phyloP scores from a whole-genome alignment of 106 monocot genomes.

The Iris macrosiphon region DNA sequence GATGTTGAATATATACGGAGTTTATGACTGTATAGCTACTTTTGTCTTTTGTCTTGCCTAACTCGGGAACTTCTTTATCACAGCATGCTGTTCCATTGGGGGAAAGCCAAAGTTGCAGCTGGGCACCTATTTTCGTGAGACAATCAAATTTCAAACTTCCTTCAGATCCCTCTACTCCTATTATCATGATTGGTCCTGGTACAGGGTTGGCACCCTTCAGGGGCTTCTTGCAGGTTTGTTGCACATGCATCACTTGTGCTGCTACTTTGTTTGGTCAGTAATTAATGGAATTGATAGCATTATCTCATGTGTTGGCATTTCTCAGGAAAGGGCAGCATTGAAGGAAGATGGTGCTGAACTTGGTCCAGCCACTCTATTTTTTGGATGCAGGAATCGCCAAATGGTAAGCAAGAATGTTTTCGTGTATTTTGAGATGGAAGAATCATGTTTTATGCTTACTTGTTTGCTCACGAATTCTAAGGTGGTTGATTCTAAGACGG shows the following conservation, averaged over 20 bases:
- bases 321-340: conserved; percentile 41
- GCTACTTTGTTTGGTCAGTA: neutral
- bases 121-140: conserved; percentile 64
- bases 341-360: conserved; percentile 27
- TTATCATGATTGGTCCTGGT: conserved; percentile 66
- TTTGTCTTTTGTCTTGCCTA: neutral
- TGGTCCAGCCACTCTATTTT: conserved; percentile 44
- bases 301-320: neutral
- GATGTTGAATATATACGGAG: no score
- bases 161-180: conserved; percentile 36
- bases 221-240: conserved; percentile 57
- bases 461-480: no score
- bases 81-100: conserved; percentile 45
- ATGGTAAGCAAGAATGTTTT: conserved; percentile 17
- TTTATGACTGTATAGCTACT: no score
- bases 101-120: conserved; percentile 36
- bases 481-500: no score
- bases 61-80: neutral
- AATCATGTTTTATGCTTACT: no score
- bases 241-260: neutral
- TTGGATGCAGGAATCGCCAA: conserved; percentile 48
- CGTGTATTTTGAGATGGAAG: neutral
- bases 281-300: neutral
- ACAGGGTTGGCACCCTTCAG: conserved; percentile 67
- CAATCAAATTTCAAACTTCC: conserved; percentile 61